Evolutionary conservation across 31 red algal species (phyloP).

Genomic region (Endocladia muricata): DNA sequence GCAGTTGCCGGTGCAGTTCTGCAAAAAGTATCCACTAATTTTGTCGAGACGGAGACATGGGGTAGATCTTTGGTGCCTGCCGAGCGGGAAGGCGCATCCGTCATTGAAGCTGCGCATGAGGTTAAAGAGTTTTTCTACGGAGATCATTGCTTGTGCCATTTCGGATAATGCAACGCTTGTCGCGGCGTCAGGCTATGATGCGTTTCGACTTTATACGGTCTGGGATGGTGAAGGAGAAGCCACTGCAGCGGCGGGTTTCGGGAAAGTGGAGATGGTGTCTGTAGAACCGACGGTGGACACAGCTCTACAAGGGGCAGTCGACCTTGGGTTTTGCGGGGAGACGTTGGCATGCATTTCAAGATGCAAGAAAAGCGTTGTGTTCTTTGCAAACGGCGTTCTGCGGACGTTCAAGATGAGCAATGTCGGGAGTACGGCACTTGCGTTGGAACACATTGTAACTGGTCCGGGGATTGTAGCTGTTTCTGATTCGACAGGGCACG

Average conservation of each 20-base stretch:
- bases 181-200: slow-evolving; percentile 11
- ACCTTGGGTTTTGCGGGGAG: slow-evolving; percentile 32
- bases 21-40: not conserved
- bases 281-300: not conserved
- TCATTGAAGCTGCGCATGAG: slow-evolving; percentile 30
- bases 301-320: slow-evolving; percentile 5
- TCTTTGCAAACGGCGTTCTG: slow-evolving; percentile 4
- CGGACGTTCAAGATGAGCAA: not conserved
- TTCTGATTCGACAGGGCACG: slow-evolving; percentile 32
- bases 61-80: slow-evolving; percentile 32
- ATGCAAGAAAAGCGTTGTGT: not conserved
- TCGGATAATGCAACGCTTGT: not conserved
- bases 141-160: slow-evolving; percentile 18
- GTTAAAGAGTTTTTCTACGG: slow-evolving; percentile 2
- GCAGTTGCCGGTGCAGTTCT: slow-evolving; percentile 37
- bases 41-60: not conserved
- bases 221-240: not conserved
- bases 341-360: slow-evolving; percentile 23
- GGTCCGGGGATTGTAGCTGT: slow-evolving; percentile 11
- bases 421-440: not conserved
- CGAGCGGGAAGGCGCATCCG: not conserved
- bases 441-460: slow-evolving; percentile 5
- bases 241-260: not conserved
- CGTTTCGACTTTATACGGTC: slow-evolving; percentile 31
- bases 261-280: not conserved